These are phyloP conservation scores for Fragilaria radians DNA, from an alignment of 108 stramenopile species.

Conservation along the genomic window DNA sequence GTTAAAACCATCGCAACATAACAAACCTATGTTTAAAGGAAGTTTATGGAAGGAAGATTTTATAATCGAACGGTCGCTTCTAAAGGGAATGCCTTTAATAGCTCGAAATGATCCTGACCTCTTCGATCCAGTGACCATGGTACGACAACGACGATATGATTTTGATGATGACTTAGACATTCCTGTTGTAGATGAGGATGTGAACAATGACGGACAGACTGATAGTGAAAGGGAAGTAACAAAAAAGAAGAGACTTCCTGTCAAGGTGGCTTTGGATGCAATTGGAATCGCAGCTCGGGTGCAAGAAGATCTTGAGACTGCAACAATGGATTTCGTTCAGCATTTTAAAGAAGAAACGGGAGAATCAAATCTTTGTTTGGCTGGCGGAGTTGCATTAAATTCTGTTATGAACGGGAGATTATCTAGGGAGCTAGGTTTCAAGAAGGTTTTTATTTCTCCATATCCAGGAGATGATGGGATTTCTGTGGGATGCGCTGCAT, in stretches of 20 bases:
- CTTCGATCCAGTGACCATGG: slow-evolving; percentile 58
- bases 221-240: slow-evolving; percentile 9
- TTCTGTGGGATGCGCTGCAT: slow-evolving; percentile 89
- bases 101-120: slow-evolving; percentile 70
- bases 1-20: not conserved
- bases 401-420: slow-evolving; percentile 88
- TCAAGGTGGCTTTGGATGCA: slow-evolving; percentile 73
- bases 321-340: slow-evolving; percentile 74
- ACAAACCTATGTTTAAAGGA: slow-evolving; percentile 1
- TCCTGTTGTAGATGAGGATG: slow-evolving; percentile 1
- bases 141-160: slow-evolving; percentile 54
- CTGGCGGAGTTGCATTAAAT: slow-evolving; percentile 92
- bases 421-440: slow-evolving; percentile 73
- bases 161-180: slow-evolving; percentile 66
- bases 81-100: slow-evolving; percentile 56
- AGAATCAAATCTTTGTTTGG: slow-evolving; percentile 76
- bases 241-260: slow-evolving; percentile 43
- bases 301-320: slow-evolving; percentile 78
- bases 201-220: slow-evolving; percentile 11
- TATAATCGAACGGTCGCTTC: slow-evolving; percentile 40
- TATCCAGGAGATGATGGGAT: slow-evolving; percentile 94
- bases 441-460: slow-evolving; percentile 83
- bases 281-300: slow-evolving; percentile 69
- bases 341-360: slow-evolving; percentile 78
- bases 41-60: slow-evolving; percentile 21